A percentile compares a stretch with the other conserved stretches of the same genome.
phyloP scores from a whole-genome alignment of 2,329 filamentous ascomycete genomes.

The Rhynchosporium secalis region DNA sequence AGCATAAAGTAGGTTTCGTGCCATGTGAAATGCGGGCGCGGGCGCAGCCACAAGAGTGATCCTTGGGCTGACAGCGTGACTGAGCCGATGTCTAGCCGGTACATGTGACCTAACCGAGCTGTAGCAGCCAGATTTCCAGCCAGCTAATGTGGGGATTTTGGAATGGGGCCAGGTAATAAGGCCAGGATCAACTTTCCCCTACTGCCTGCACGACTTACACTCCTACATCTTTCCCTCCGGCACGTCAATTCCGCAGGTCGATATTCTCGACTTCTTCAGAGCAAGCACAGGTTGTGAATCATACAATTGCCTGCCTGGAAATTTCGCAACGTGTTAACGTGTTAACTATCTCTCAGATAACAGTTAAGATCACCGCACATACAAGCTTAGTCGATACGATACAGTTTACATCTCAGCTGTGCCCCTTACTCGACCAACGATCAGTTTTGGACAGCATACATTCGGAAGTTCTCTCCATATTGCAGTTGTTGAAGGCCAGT shows the following conservation, averaged over 20 bases:
- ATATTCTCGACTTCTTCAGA: constrained; percentile 15
- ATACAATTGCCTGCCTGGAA: constrained; percentile 18
- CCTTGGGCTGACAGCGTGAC: background rate
- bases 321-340: constrained; percentile 37
- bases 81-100: background rate
- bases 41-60: constrained; percentile 3
- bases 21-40: constrained; percentile 12
- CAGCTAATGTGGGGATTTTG: constrained; percentile 11
- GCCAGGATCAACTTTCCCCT: constrained; percentile 20
- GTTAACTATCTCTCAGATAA: constrained; percentile 8
- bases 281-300: constrained; percentile 19
- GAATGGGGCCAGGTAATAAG: constrained; percentile 7
- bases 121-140: constrained; percentile 21
- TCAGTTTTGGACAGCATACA: constrained; percentile 19
- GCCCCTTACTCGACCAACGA: background rate
- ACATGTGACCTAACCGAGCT: constrained; percentile 13
- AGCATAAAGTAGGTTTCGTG: background rate
- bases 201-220: constrained; percentile 9
- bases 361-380: constrained; percentile 19
- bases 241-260: constrained; percentile 30
- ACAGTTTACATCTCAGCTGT: constrained; percentile 19
- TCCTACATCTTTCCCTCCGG: constrained; percentile 13
- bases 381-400: constrained; percentile 25
- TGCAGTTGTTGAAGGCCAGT: background rate
- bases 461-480: constrained; percentile 10